Percentiles rank a stretch among this genome's conserved stretches.
These are phyloP conservation scores for Polytolypa hystricis DNA, from an alignment of 2,329 filamentous ascomycete genomes.

Conservation along the genomic window DNA sequence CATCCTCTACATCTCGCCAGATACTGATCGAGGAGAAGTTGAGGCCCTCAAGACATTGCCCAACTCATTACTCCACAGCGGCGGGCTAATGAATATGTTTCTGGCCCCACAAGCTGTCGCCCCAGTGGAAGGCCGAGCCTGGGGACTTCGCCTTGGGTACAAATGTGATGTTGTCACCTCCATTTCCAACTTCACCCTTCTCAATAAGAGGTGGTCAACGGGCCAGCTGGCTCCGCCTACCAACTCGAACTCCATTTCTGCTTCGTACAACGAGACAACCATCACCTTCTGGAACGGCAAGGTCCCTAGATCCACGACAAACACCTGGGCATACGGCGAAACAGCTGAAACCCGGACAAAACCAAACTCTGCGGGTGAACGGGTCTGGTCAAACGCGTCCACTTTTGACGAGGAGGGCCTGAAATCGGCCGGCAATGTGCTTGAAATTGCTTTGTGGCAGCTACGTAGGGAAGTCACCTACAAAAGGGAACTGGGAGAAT, in stretches of 20 bases:
- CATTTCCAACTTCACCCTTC: slow-evolving; percentile 8
- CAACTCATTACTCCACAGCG: background rate
- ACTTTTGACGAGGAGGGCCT: slow-evolving; percentile 5
- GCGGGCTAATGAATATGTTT: background rate
- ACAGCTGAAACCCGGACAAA: slow-evolving; percentile 1
- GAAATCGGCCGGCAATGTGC: background rate
- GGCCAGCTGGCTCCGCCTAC: no score
- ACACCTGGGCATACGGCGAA: slow-evolving; percentile 4
- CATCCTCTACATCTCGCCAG: slow-evolving; percentile 1
- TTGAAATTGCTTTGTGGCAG: slow-evolving; percentile 6
- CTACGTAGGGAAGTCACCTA: background rate
- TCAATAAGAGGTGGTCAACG: slow-evolving; percentile 1
- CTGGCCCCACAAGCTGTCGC: slow-evolving; percentile 4
- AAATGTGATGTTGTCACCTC: slow-evolving; percentile 8
- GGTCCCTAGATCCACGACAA: background rate
- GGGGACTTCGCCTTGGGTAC: slow-evolving; percentile 9
- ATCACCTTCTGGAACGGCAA: slow-evolving; percentile 3
- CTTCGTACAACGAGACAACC: background rate
- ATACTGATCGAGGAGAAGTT: background rate
- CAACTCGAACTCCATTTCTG: slow-evolving; percentile 1
- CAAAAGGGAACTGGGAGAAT: background rate
- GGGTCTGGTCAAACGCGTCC: slow-evolving; percentile 1
- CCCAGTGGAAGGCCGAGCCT: slow-evolving; percentile 6
- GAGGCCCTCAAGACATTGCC: background rate
- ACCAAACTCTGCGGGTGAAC: background rate